Conservation (phyloP, 2,329 filamentous ascomycete species). For the Fusarium tricinctum region DNA sequence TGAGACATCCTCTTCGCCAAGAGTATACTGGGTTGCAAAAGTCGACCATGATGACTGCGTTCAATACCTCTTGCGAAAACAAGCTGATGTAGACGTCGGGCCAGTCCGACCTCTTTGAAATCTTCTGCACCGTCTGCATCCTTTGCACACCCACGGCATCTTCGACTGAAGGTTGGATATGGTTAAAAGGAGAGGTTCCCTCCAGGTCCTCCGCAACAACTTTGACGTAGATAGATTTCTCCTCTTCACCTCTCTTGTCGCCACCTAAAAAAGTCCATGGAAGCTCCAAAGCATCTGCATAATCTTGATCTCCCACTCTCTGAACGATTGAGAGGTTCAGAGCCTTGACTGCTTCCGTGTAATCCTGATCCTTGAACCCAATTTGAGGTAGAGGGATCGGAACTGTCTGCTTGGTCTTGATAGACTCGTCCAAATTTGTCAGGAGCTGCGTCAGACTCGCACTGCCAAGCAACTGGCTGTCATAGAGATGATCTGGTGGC, state of each 20-base stretch:
- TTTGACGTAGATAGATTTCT: background rate
- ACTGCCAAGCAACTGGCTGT: background rate
- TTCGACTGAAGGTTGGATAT: background rate
- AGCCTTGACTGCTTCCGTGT: background rate
- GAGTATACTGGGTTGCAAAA: background rate
- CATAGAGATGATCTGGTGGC: background rate
- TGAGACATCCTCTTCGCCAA: background rate
- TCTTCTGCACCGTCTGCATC: background rate
- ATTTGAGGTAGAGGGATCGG: background rate
- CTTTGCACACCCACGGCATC: background rate
- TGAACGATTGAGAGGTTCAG: background rate
- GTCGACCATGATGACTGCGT: background rate
- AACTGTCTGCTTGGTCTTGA: background rate
- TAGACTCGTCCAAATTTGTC: background rate
- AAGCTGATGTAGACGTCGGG: background rate
- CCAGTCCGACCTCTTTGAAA: background rate
- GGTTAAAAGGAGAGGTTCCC: background rate
- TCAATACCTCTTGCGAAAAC: background rate
- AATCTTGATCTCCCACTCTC: background rate
- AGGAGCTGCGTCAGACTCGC: background rate
- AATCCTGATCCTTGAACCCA: background rate
- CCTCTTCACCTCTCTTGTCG: background rate
- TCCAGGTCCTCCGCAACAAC: background rate
- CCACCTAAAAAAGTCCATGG: background rate
- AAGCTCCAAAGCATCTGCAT: background rate